Percentiles rank a stretch among this genome's conserved stretches.
Evolutionary conservation across 305 asterid genomes (phyloP).

Genomic region (Stenogyne calaminthoides): DNA sequence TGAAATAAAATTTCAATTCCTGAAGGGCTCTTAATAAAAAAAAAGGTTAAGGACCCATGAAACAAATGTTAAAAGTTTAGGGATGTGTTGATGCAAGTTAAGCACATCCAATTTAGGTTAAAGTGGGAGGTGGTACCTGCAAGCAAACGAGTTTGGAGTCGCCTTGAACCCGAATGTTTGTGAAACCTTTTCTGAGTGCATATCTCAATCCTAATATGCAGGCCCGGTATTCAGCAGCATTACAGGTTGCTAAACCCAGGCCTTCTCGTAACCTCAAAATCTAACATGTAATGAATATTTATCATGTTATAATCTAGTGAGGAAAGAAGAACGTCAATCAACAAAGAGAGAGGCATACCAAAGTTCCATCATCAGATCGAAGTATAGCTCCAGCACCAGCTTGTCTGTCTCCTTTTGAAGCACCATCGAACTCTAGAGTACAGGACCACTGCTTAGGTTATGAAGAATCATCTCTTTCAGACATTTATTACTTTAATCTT

Average conservation of each 20-base stretch:
- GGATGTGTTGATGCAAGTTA: neutral
- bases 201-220: constrained; percentile 78
- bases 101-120: neutral
- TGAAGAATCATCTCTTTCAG: constrained; percentile 8
- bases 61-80: too few relatives aligned
- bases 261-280: constrained; percentile 87
- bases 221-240: constrained; percentile 93
- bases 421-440: constrained; percentile 93
- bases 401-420: constrained; percentile 95
- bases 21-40: too few relatives aligned
- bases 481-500: neutral
- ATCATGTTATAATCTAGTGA: constrained; percentile 15
- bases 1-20: too few relatives aligned
- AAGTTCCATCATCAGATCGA: constrained; percentile 88
- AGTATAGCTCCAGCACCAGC: constrained; percentile 98
- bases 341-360: constrained; percentile 45
- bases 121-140: constrained; percentile 60
- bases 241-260: constrained; percentile 79
- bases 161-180: constrained; percentile 80
- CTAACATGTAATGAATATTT: constrained; percentile 45
- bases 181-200: constrained; percentile 84
- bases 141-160: constrained; percentile 96
- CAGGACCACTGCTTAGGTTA: constrained; percentile 62
- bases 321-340: constrained; percentile 7
- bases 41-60: too few relatives aligned